These are phyloP conservation scores for Eimeria maxima DNA, from an alignment of 169 alveolate genomes.

Conservation along the genomic window DNA sequence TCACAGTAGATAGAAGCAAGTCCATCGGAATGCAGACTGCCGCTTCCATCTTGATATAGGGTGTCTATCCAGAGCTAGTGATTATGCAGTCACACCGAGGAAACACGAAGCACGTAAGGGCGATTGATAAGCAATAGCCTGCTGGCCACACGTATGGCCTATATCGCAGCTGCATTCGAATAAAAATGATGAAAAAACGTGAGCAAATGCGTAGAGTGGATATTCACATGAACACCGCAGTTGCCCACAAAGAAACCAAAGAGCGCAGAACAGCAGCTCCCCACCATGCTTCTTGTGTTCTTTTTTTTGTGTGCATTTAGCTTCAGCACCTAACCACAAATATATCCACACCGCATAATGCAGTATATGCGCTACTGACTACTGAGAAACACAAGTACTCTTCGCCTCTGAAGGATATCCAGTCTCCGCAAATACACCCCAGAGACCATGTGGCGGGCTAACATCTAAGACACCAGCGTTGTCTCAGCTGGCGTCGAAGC, in stretches of 20 bases:
- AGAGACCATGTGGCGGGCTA: background rate
- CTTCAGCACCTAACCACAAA: background rate
- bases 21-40: background rate
- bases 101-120: background rate
- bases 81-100: background rate
- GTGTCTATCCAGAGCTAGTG: background rate
- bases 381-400: background rate
- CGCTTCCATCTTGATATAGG: background rate
- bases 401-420: background rate
- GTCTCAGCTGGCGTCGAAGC: background rate
- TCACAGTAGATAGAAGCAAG: background rate
- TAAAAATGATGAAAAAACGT: background rate
- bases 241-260: background rate
- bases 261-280: background rate
- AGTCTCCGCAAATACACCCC: background rate
- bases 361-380: background rate
- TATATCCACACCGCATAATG: background rate
- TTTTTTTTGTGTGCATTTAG: no score
- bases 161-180: background rate
- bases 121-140: background rate
- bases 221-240: background rate
- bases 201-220: background rate
- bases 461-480: background rate
- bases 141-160: background rate
- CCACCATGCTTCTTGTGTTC: background rate